phyloP scores from a whole-genome alignment of 2,329 filamentous ascomycete genomes.

The Albifimbria verrucaria region DNA sequence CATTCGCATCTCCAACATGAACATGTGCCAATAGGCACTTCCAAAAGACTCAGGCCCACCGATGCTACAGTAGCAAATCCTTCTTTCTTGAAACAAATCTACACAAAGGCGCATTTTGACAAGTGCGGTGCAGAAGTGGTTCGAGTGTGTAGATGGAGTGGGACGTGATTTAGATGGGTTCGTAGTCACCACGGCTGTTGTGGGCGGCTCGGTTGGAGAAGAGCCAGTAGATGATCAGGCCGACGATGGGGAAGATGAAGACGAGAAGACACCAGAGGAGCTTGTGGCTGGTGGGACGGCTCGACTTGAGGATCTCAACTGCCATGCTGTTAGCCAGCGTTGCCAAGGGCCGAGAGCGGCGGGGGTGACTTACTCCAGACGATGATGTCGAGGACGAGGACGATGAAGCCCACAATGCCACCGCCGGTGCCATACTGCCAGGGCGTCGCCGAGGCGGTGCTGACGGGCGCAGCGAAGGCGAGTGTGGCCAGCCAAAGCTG shows the following conservation, averaged over 20 bases:
- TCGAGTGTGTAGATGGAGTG: too few species aligned
- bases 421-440: slow-evolving; percentile 61
- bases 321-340: slow-evolving; percentile 10
- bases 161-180: slow-evolving; percentile 32
- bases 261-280: slow-evolving; percentile 61
- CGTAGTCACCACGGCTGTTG: slow-evolving; percentile 51
- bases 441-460: slow-evolving; percentile 30
- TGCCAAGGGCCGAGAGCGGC: background rate
- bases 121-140: too few species aligned
- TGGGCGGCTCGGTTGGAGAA: slow-evolving; percentile 60
- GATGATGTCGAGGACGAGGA: slow-evolving; percentile 60
- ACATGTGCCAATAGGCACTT: too few species aligned
- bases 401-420: slow-evolving; percentile 58
- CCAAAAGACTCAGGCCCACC: too few species aligned
- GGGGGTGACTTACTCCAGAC: slow-evolving; percentile 53
- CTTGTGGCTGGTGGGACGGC: slow-evolving; percentile 54
- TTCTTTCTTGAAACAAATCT: too few species aligned
- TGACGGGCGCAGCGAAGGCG: slow-evolving; percentile 43
- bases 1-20: too few species aligned
- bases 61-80: too few species aligned
- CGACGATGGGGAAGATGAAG: slow-evolving; percentile 62
- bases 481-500: slow-evolving; percentile 44
- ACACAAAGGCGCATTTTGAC: too few species aligned
- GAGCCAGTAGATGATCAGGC: slow-evolving; percentile 60
- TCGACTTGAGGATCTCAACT: slow-evolving; percentile 65